Conservation (phyloP, 2,329 filamentous ascomycete species). For the Botryosphaeria agaves region DNA sequence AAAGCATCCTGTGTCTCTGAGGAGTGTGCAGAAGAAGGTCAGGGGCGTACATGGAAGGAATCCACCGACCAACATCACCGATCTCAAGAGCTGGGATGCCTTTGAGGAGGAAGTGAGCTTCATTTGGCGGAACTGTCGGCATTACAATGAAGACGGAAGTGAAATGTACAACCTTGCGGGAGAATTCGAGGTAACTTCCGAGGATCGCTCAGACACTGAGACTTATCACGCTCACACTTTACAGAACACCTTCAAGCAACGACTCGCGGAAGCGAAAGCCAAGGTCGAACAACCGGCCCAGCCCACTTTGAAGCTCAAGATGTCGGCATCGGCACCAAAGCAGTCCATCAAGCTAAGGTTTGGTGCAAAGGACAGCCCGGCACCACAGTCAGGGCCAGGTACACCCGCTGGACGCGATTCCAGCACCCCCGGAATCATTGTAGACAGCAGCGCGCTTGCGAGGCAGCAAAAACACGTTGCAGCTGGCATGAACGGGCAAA, state of each 20-base stretch:
- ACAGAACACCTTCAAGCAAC: constrained; percentile 49
- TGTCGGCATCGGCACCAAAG: constrained; percentile 29
- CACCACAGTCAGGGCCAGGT: constrained; percentile 14
- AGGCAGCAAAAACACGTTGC: constrained; percentile 34
- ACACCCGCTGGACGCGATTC: constrained; percentile 22
- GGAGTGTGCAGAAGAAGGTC: constrained; percentile 59
- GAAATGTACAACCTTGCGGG: constrained; percentile 63
- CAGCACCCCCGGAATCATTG: constrained; percentile 29
- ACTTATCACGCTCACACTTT: constrained; percentile 5
- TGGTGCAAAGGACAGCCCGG: constrained; percentile 27
- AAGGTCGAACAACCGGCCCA: constrained; percentile 55
- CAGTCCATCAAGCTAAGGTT: constrained; percentile 50
- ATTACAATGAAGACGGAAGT: constrained; percentile 85
- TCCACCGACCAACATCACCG: constrained; percentile 39
- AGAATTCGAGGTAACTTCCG: constrained; percentile 60
- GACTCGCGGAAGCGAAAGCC: constrained; percentile 54
- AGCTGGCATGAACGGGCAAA: constrained; percentile 28
- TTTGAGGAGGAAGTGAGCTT: constrained; percentile 67
- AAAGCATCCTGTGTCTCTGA: constrained; percentile 61
- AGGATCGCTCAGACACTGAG: constrained; percentile 1
- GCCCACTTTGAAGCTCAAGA: constrained; percentile 67
- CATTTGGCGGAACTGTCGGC: constrained; percentile 75
- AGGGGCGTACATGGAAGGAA: constrained; percentile 54
- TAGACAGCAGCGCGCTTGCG: constrained; percentile 36
- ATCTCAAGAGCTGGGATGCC: constrained; percentile 67